phyloP scores from a whole-genome alignment of 2,329 filamentous ascomycete species.

The Cercospora sesami region DNA sequence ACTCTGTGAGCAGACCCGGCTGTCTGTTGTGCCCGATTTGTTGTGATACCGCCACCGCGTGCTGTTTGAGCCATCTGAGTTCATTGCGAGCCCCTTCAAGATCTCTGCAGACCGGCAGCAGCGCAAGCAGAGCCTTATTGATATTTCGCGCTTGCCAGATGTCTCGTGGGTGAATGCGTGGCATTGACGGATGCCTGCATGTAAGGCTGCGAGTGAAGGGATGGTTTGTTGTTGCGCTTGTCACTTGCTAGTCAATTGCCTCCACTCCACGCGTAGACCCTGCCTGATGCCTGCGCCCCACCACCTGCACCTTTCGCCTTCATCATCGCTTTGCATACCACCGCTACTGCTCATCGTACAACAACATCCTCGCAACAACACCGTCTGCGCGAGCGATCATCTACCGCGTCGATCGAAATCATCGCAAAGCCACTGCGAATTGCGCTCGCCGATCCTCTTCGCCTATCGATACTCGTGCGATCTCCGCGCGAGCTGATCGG shows the following conservation, averaged over 20 bases:
- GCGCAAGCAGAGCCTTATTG: slow-evolving; percentile 52
- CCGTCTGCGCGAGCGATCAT: not conserved
- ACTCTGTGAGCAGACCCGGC: slow-evolving; percentile 31
- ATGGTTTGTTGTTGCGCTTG: not conserved
- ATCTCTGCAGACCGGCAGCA: slow-evolving; percentile 65
- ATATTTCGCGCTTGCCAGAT: slow-evolving; percentile 31
- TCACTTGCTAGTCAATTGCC: not conserved
- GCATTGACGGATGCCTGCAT: slow-evolving; percentile 27
- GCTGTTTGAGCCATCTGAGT: slow-evolving; percentile 69
- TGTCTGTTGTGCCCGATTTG: slow-evolving; percentile 25
- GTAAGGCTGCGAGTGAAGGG: not conserved
- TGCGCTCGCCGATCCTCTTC: not conserved
- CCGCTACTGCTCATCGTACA: slow-evolving; percentile 3
- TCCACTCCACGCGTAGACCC: not conserved
- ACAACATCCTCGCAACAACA: not conserved
- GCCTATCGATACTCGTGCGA: not conserved
- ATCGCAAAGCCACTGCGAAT: not conserved
- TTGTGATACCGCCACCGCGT: slow-evolving; percentile 43
- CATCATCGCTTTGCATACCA: slow-evolving; percentile 8
- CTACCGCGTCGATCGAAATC: not conserved
- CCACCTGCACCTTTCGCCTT: slow-evolving; percentile 8
- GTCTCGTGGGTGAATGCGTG: slow-evolving; percentile 35
- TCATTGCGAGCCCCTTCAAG: slow-evolving; percentile 66
- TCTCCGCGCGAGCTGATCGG: slow-evolving; percentile 11
- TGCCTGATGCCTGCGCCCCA: slow-evolving; percentile 3